Evolutionary conservation across 768 basidiomycete species (phyloP), one percentile per base, ranked within the genome.

Genomic region (Rhizopogon vesiculosus): DNA sequence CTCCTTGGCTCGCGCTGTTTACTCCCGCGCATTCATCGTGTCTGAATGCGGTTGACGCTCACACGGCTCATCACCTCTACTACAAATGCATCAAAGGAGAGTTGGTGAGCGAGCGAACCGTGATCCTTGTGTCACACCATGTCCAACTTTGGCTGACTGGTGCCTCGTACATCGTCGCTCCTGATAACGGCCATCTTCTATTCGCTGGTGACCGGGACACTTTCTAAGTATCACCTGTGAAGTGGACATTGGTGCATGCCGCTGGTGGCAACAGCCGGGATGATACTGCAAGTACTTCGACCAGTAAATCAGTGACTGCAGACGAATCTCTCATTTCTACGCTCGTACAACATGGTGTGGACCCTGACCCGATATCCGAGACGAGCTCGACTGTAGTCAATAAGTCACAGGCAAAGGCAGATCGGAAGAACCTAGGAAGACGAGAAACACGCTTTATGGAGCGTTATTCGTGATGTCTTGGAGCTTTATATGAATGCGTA

Each of bases 51-150:
- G 94, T 97, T 46, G 94, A 98, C 64, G 92, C 84, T 1, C 85
- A 87, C 61, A 93, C 91, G 0, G 88, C 93, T 0, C 83, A 87
- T 59, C 89, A 91, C 71, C 80, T 98, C 44, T 87, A 87, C 62
- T 76, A 83, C 18, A 77, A 91, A 52, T 94, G 92, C 62, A 74
- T 98, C 22, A 77, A 80, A 59, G 93, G 94, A 7, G 85, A 89
- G 45, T 73, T 97, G 42, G 77, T 93, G 66, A 69, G 74, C n/a
- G 85, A 83, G 16, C 79, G 93, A 45, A 97, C 95, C 1, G 74
- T 96, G 49, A 77, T 98, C 44, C 78, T 98, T 25, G 93, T 97
- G 51, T 97, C 95, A 3, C 96, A 99, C 65, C 93, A 96, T 64
- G 89, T 97, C 38, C 89, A 93, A 64, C 78, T 98, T 4, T 93